A percentile compares a stretch with the other conserved stretches of the same genome.
phyloP scores from a whole-genome alignment of 1,284 basidiomycete species.

The Caloboletus firmus region DNA sequence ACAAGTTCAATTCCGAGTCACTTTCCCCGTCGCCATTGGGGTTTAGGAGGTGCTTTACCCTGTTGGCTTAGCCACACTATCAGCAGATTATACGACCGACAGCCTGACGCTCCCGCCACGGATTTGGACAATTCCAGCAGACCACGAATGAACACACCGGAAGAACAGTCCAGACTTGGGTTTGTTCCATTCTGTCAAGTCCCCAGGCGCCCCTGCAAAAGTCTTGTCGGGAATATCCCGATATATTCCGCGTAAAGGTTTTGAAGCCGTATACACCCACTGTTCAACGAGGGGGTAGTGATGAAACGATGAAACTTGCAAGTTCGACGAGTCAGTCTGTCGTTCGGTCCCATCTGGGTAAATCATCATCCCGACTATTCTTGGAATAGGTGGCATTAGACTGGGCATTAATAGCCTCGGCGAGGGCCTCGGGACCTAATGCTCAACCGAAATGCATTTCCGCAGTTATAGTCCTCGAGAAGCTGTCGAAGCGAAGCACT shows the following conservation, averaged over 20 bases:
- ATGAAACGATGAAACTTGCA: slow-evolving; percentile 74
- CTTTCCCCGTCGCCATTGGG: slow-evolving; percentile 41
- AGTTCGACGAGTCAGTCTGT: slow-evolving; percentile 67
- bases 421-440: slow-evolving; percentile 69
- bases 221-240: slow-evolving; percentile 78
- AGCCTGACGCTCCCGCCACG: neutral
- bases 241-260: slow-evolving; percentile 66
- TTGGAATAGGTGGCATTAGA: neutral
- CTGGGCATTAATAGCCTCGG: slow-evolving; percentile 72
- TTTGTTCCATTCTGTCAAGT: slow-evolving; percentile 75
- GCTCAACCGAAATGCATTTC: slow-evolving; percentile 79
- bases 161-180: slow-evolving; percentile 89
- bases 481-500: slow-evolving; percentile 77
- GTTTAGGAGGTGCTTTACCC: slow-evolving; percentile 59
- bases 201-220: slow-evolving; percentile 71
- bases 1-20: slow-evolving; percentile 71
- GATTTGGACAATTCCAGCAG: slow-evolving; percentile 1
- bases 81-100: slow-evolving; percentile 1
- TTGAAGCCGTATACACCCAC: slow-evolving; percentile 79
- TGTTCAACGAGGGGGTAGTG: slow-evolving; percentile 63
- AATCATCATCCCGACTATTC: neutral
- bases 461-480: slow-evolving; percentile 83
- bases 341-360: neutral
- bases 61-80: slow-evolving; percentile 25
- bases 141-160: slow-evolving; percentile 51